Percentiles rank a stretch among this genome's conserved stretches.
phyloP scores from a whole-genome alignment of 2,329 filamentous ascomycete genomes.

The Didymella segeticola region DNA sequence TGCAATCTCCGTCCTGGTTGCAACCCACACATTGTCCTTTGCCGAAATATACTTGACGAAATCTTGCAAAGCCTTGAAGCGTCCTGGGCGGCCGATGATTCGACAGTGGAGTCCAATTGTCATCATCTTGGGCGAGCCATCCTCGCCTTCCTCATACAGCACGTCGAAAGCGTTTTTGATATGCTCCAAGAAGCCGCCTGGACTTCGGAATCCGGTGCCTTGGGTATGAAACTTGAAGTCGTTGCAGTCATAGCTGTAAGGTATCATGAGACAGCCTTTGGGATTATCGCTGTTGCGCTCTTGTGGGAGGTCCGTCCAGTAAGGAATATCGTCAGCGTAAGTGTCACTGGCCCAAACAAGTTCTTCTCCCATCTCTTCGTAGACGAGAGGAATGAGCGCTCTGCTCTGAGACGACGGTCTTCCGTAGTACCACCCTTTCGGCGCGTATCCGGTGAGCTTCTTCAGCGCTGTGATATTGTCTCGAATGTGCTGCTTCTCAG shows the following conservation, averaged over 20 bases:
- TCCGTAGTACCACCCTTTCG: slow-evolving; percentile 59
- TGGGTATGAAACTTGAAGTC: slow-evolving; percentile 57
- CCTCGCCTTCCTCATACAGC: slow-evolving; percentile 59
- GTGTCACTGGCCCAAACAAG: slow-evolving; percentile 59
- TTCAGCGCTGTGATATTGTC: slow-evolving; percentile 6
- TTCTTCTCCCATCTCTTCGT: slow-evolving; percentile 58
- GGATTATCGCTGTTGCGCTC: slow-evolving; percentile 52
- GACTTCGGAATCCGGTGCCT: slow-evolving; percentile 56
- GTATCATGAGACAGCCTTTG: slow-evolving; percentile 62
- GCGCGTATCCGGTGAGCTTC: slow-evolving; percentile 25
- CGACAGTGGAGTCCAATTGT: slow-evolving; percentile 62
- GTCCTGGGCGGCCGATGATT: slow-evolving; percentile 60
- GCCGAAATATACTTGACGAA: slow-evolving; percentile 61
- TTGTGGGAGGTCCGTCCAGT: slow-evolving; percentile 61
- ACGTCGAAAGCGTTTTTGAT: slow-evolving; percentile 62
- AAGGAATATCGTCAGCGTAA: slow-evolving; percentile 63
- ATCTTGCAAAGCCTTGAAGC: slow-evolving; percentile 59
- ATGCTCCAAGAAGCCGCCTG: slow-evolving; percentile 50
- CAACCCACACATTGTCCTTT: slow-evolving; percentile 64
- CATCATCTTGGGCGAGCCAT: slow-evolving; percentile 56
- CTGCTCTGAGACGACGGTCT: slow-evolving; percentile 52
- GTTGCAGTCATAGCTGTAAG: slow-evolving; percentile 62
- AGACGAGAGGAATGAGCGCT: slow-evolving; percentile 9
- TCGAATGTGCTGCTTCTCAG: slow-evolving; percentile 56
- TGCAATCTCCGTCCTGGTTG: slow-evolving; percentile 61